Conservation (phyloP, 108 stramenopile species). For the Cyclostephanos tholiformis region DNA sequence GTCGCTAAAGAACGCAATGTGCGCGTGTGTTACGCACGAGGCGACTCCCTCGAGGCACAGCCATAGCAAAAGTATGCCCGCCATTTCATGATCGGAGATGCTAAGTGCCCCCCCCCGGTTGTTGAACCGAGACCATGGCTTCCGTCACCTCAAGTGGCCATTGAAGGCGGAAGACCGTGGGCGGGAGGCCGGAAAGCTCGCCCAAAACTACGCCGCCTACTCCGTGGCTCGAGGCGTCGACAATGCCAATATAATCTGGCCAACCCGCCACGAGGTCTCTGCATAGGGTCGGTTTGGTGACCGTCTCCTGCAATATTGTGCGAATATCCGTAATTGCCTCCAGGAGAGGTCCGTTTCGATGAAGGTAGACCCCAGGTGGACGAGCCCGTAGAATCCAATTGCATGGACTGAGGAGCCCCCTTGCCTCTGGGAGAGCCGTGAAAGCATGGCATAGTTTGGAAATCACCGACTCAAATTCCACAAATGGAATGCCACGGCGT, state of each 20-base stretch:
- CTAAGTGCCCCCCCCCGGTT: no score
- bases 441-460: conserved; percentile 17
- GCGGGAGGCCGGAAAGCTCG: neutral
- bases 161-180: neutral
- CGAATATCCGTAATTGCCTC: neutral
- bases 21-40: neutral
- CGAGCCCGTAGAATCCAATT: neutral
- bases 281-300: conserved; percentile 1
- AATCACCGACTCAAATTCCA: neutral
- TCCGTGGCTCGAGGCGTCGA: neutral
- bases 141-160: conserved; percentile 23
- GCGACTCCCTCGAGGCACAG: conserved; percentile 5
- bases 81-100: conserved; percentile 39
- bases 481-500: conserved; percentile 5
- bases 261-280: conserved; percentile 4
- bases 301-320: neutral
- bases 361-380: conserved; percentile 3
- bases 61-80: conserved; percentile 18
- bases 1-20: conserved; percentile 13
- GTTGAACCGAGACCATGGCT: conserved; percentile 12
- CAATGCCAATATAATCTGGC: conserved; percentile 14
- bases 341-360: neutral
- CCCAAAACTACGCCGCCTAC: conserved; percentile 29
- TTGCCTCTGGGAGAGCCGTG: conserved; percentile 2
- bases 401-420: neutral